phyloP scores from a whole-genome alignment of 1,284 basidiomycete species.

The Cutaneotrichosporon sp. region DNA sequence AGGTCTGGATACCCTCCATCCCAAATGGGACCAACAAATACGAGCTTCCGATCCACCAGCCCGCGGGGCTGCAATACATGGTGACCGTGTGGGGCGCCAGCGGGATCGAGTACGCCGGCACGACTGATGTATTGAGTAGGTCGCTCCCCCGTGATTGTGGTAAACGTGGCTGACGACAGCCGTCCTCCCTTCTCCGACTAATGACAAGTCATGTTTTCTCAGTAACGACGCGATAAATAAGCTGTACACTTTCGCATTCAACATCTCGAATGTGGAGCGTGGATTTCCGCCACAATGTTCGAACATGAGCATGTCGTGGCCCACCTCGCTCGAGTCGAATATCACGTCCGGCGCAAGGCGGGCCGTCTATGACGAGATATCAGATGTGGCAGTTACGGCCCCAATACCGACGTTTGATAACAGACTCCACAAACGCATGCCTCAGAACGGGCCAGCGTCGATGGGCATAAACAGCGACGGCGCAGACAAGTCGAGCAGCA shows the following conservation, averaged over 20 bases:
- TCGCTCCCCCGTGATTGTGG: too few species aligned
- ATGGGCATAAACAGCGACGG: too few species aligned
- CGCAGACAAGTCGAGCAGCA: slow-evolving; percentile 12
- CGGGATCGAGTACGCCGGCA: slow-evolving; percentile 41
- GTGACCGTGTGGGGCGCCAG: slow-evolving; percentile 44
- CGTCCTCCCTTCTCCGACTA: slow-evolving; percentile 19
- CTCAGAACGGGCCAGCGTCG: background rate
- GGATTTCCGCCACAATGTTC: slow-evolving; percentile 41
- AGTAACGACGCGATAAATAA: slow-evolving; percentile 29
- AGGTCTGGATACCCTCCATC: slow-evolving; percentile 43
- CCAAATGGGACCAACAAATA: slow-evolving; percentile 30
- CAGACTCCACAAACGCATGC: too few species aligned
- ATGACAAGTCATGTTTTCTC: slow-evolving; percentile 34
- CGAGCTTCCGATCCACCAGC: slow-evolving; percentile 34
- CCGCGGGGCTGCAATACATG: slow-evolving; percentile 36
- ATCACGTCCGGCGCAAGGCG: too few species aligned
- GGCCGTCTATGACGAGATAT: background rate
- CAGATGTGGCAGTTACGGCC: background rate
- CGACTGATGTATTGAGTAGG: slow-evolving; percentile 44
- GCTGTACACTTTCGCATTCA: slow-evolving; percentile 46
- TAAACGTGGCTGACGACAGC: slow-evolving; percentile 19
- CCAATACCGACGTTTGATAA: background rate
- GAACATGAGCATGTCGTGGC: slow-evolving; percentile 43
- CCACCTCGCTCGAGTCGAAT: slow-evolving; percentile 32
- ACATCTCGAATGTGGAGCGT: slow-evolving; percentile 27